phyloP scores from a whole-genome alignment of 495 filamentous ascomycete genomes.

The Aspergillus diversus region DNA sequence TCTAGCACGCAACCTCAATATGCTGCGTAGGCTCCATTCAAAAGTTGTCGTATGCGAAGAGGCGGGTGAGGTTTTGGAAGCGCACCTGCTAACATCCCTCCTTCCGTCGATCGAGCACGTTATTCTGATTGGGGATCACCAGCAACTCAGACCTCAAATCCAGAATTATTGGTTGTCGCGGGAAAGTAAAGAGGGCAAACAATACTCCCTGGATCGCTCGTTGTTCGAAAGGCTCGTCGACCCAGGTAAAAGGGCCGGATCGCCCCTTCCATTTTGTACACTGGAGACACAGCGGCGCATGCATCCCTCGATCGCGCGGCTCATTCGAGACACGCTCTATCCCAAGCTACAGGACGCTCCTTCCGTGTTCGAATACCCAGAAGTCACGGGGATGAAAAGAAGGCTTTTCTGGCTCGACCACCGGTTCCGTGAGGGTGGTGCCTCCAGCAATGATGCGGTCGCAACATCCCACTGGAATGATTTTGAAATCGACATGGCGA shows the following conservation, averaged over 20 bases:
- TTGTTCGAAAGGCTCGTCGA: slow-evolving; percentile 71
- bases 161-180: slow-evolving; percentile 64
- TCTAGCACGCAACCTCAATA: slow-evolving; percentile 64
- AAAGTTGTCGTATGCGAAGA: slow-evolving; percentile 81
- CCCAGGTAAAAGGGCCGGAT: slow-evolving; percentile 20
- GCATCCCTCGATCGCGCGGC: slow-evolving; percentile 68
- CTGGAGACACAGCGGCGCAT: slow-evolving; percentile 76
- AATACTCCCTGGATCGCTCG: slow-evolving; percentile 66
- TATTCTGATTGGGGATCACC: slow-evolving; percentile 79
- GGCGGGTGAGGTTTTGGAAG: slow-evolving; percentile 76
- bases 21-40: slow-evolving; percentile 60
- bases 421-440: slow-evolving; percentile 53
- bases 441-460: slow-evolving; percentile 40
- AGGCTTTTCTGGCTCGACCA: slow-evolving; percentile 80
- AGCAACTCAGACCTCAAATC: slow-evolving; percentile 71
- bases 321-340: slow-evolving; percentile 66
- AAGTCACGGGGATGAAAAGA: slow-evolving; percentile 65
- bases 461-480: slow-evolving; percentile 67
- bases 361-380: slow-evolving; percentile 56
- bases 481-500: slow-evolving; percentile 68
- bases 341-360: slow-evolving; percentile 62
- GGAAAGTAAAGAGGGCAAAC: slow-evolving; percentile 56
- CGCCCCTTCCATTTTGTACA: slow-evolving; percentile 54
- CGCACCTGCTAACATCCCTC: slow-evolving; percentile 68
- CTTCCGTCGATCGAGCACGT: slow-evolving; percentile 71